These are phyloP conservation scores for Mycena venus DNA, from an alignment of 768 basidiomycete species.

Conservation along the genomic window DNA sequence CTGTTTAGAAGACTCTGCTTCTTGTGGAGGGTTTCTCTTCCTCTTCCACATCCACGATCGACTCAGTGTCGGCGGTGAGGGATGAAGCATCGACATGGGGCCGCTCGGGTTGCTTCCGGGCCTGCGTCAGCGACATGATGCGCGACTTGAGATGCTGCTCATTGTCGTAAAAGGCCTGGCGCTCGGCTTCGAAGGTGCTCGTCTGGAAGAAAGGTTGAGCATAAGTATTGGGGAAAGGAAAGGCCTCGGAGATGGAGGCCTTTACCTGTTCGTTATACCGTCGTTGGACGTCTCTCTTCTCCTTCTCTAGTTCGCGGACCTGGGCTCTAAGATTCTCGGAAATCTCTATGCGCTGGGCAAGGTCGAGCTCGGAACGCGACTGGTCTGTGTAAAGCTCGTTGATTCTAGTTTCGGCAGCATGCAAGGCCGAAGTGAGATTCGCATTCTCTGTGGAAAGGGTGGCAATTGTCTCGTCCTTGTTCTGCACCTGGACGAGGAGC, in stretches of 20 bases:
- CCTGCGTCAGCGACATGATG: slow-evolving; percentile 82
- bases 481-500: slow-evolving; percentile 84
- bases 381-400: slow-evolving; percentile 88
- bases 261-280: slow-evolving; percentile 93
- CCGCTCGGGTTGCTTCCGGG: slow-evolving; percentile 67
- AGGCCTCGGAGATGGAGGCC: slow-evolving; percentile 31
- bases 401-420: slow-evolving; percentile 78
- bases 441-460: slow-evolving; percentile 74
- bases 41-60: slow-evolving; percentile 56
- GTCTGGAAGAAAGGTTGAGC: slow-evolving; percentile 61
- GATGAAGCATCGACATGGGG: slow-evolving; percentile 36
- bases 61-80: slow-evolving; percentile 51
- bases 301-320: slow-evolving; percentile 89
- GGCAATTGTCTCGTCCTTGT: slow-evolving; percentile 80
- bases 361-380: slow-evolving; percentile 83
- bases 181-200: slow-evolving; percentile 91
- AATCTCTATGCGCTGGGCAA: slow-evolving; percentile 86
- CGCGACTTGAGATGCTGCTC: slow-evolving; percentile 94
- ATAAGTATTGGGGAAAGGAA: slow-evolving; percentile 1
- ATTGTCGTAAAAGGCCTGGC: slow-evolving; percentile 93
- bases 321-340: slow-evolving; percentile 85
- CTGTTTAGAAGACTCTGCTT: slow-evolving; percentile 49
- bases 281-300: slow-evolving; percentile 85
- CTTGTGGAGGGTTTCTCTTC: slow-evolving; percentile 46
- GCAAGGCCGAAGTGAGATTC: slow-evolving; percentile 72